Evolutionary conservation across 202 grass and related monocot species (phyloP), one percentile per base, ranked within the genome.

Genomic region (Carex arenaria): DNA sequence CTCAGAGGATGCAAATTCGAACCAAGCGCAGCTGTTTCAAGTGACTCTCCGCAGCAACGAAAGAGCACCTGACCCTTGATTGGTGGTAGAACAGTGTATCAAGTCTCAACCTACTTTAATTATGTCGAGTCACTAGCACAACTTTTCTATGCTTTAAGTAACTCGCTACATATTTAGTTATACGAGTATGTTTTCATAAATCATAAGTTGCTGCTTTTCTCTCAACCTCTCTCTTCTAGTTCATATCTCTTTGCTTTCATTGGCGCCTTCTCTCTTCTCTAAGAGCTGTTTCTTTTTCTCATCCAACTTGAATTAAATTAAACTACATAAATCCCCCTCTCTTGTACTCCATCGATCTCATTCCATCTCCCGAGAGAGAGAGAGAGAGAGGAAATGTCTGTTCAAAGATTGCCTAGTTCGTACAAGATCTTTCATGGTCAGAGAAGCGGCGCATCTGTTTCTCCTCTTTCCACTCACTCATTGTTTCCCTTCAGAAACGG

Each of bases 361-460:
- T 76, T 55, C 72, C 72, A 76, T 8, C 60, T 76, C 19, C 66
- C 28, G 69, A 26, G 67, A 53, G 74, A 55, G 34, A 61, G 67
- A 15, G 77, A 75, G 59, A 84, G 77, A 75, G 59, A 84, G 82
- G 72, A 82, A 67, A 53, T 84, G 91, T 80, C 57, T 72, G 65
- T 87, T 64, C 90, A 89, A 52, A 85, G 81, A 80, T 85, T 88
- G 67, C 84, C 52, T 23, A 85, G 71, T 86, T 84, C 85, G 64
- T 94, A 83, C 83, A 74, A 70, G 67, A 82, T 57, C 51, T 45
- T 84, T 86, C 13, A 78, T 86, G 71, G 72, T 82, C 82, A 63
- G 32, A 80, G 79, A 77, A 19, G 51, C 30, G 3, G 87, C 17
- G 57, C 72, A 26, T 67, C 75, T 64, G 5, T 85, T 7, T 71